These are phyloP conservation scores for Leptographium procerum DNA, from an alignment of 2,329 filamentous ascomycete species.

Conservation along the genomic window DNA sequence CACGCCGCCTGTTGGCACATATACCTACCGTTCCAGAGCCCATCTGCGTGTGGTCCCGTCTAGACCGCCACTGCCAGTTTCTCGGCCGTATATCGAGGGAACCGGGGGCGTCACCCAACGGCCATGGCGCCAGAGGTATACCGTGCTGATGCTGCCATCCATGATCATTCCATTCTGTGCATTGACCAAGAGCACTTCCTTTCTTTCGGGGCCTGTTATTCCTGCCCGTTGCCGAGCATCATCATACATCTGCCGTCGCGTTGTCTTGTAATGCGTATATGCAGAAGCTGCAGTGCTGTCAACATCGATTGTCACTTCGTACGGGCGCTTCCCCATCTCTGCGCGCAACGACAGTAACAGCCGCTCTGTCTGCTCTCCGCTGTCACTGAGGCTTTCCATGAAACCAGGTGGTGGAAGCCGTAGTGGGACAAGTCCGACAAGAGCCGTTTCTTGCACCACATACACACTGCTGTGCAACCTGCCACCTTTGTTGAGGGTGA, in stretches of 20 bases:
- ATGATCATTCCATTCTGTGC: conserved; percentile 51
- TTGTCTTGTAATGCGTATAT: conserved; percentile 85
- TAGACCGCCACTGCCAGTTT: conserved; percentile 59
- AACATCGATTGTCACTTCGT: conserved; percentile 33
- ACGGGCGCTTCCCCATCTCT: conserved; percentile 19
- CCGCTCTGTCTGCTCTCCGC: not conserved
- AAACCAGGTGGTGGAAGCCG: conserved; percentile 35
- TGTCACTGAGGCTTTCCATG: conserved; percentile 10
- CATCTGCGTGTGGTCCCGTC: conserved; percentile 73
- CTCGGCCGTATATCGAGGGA: conserved; percentile 23
- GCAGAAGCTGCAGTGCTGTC: conserved; percentile 34
- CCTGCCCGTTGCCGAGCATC: conserved; percentile 50
- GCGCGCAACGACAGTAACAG: conserved; percentile 10
- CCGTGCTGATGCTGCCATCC: conserved; percentile 74
- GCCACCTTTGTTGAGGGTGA: conserved; percentile 41
- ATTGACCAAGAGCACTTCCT: conserved; percentile 70
- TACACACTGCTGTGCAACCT: conserved; percentile 29
- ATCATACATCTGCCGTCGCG: conserved; percentile 59
- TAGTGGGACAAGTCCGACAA: conserved; percentile 46
- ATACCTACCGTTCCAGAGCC: conserved; percentile 55
- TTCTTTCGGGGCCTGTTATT: conserved; percentile 40
- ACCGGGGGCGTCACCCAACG: conserved; percentile 73
- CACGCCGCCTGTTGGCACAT: not conserved
- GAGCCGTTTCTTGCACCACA: conserved; percentile 24
- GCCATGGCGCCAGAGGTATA: conserved; percentile 64